Evolutionary conservation across 345 rosid genomes (phyloP).

Genomic region (Arabidopsis suecica): DNA sequence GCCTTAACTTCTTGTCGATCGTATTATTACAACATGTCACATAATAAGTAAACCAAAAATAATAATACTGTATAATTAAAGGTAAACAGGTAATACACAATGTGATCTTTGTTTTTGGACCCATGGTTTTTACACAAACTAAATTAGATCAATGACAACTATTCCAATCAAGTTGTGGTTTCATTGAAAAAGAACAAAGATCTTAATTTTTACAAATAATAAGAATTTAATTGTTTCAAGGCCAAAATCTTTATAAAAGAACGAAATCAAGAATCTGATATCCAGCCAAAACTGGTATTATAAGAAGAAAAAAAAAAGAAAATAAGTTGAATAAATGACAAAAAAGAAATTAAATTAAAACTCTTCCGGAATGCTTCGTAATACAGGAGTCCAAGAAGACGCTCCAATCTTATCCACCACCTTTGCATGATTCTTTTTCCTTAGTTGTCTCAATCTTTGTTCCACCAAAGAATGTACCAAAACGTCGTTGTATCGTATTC

Average conservation of each 20-base stretch:
- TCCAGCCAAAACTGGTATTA: constrained; percentile 2
- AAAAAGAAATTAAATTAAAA: background rate
- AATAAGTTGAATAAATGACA: background rate
- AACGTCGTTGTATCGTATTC: constrained; percentile 60
- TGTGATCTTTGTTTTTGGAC: too few relatives aligned
- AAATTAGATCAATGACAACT: too few relatives aligned
- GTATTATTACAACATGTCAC: background rate
- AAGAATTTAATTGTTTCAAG: too few relatives aligned
- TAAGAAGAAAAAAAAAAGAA: background rate
- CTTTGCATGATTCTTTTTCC: constrained; percentile 60
- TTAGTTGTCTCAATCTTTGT: constrained; percentile 75
- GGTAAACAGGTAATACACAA: too few relatives aligned
- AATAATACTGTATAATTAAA: too few relatives aligned
- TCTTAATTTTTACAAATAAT: too few relatives aligned
- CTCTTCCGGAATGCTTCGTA: constrained; percentile 45
- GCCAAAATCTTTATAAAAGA: too few relatives aligned
- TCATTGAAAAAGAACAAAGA: too few relatives aligned
- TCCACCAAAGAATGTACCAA: constrained; percentile 68
- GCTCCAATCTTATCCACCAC: constrained; percentile 72
- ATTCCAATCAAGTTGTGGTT: too few relatives aligned
- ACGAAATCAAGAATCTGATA: background rate
- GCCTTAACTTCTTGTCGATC: background rate
- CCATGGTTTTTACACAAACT: too few relatives aligned
- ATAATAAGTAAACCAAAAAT: background rate
- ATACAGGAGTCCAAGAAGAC: constrained; percentile 55